A percentile compares a stretch with the other conserved stretches of the same genome.
phyloP scores from a whole-genome alignment of 2,329 filamentous ascomycete genomes.

The Fusarium nanum region DNA sequence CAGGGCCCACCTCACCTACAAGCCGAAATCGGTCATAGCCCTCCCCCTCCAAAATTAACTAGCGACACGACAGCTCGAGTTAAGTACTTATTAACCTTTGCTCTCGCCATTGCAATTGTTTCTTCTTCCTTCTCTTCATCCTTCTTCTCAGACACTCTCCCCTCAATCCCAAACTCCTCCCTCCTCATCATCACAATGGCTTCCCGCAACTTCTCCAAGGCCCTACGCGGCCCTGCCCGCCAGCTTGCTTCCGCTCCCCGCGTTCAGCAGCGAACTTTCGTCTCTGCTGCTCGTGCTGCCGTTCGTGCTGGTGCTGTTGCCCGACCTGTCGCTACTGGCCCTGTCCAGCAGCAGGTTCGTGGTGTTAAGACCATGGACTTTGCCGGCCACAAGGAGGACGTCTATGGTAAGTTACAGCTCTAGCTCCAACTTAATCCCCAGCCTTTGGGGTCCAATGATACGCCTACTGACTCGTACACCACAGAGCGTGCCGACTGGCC shows the following conservation, averaged over 20 bases:
- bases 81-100: slow-evolving; percentile 45
- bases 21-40: slow-evolving; percentile 44
- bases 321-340: slow-evolving; percentile 62
- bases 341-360: slow-evolving; percentile 77
- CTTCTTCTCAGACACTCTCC: slow-evolving; percentile 46
- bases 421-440: slow-evolving; percentile 2
- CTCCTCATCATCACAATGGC: slow-evolving; percentile 71
- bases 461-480: slow-evolving; percentile 45
- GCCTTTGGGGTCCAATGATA: background rate
- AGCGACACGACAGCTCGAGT: slow-evolving; percentile 18
- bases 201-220: slow-evolving; percentile 78
- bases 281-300: slow-evolving; percentile 68
- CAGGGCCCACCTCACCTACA: slow-evolving; percentile 30
- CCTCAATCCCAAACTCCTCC: slow-evolving; percentile 35
- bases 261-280: slow-evolving; percentile 71
- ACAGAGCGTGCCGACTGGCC: slow-evolving; percentile 98
- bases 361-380: slow-evolving; percentile 99
- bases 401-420: slow-evolving; percentile 75
- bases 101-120: slow-evolving; percentile 37
- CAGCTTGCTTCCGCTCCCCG: slow-evolving; percentile 68
- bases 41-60: slow-evolving; percentile 17
- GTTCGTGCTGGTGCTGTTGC: slow-evolving; percentile 66
- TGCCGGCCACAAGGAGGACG: slow-evolving; percentile 91
- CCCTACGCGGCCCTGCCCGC: slow-evolving; percentile 72
- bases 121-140: slow-evolving; percentile 41